phyloP scores from a whole-genome alignment of 371 early-diverging fungal genomes.

The Dentiscutata heterogama region DNA sequence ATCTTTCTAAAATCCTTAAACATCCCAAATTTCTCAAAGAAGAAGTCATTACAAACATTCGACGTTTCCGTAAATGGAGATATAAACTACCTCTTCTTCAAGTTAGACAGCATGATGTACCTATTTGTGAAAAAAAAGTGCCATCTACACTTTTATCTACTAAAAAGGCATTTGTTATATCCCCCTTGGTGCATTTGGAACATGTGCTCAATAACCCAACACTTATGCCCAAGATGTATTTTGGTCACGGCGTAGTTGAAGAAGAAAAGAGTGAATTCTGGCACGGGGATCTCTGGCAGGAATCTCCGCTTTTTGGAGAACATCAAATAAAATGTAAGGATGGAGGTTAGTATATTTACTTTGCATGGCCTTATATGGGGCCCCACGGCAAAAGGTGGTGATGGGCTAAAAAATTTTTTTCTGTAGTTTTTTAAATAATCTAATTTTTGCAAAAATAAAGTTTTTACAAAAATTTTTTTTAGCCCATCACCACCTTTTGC shows the following conservation, averaged over 20 bases:
- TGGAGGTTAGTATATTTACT: background rate
- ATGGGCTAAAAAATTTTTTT: too few relatives aligned
- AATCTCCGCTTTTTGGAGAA: background rate
- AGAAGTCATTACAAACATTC: background rate
- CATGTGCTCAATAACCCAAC: background rate
- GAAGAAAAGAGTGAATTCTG: background rate
- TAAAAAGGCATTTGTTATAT: background rate
- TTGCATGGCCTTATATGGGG: too few relatives aligned
- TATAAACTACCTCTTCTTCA: background rate
- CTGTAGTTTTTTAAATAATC: too few relatives aligned
- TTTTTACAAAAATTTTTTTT: too few relatives aligned
- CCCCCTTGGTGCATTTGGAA: background rate
- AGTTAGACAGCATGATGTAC: background rate
- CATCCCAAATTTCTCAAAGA: background rate
- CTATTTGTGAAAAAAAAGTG: background rate
- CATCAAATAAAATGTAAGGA: background rate
- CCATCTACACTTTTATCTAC: background rate
- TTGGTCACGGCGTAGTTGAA: background rate
- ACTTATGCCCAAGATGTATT: background rate
- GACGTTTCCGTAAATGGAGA: background rate
- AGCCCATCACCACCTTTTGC: too few relatives aligned
- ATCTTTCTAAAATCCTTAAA: conserved; percentile 1
- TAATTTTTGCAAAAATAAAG: too few relatives aligned
- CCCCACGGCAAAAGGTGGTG: too few relatives aligned
- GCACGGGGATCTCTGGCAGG: background rate